Evolutionary conservation across 352 stramenopile genomes (phyloP), one percentile per base, ranked within the genome.

Genomic region (Peronosclerospora sorghi): DNA sequence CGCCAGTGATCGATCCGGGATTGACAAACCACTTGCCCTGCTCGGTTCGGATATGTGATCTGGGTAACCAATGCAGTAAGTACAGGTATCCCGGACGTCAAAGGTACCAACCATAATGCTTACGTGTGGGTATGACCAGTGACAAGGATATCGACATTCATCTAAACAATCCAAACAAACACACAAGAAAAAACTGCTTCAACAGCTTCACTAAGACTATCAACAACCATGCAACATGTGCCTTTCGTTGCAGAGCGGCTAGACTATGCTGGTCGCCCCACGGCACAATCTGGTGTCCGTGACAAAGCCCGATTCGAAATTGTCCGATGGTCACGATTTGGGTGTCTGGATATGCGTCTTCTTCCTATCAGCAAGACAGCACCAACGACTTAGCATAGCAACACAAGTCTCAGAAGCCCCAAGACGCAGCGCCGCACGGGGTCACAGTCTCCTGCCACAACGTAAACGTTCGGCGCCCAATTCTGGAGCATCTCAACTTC

Each of bases 91-190:
- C 14, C 26, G 34, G 18, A 8, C 8, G 5, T 1, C 13, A 24
- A 12, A n/a, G 17, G 8, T 17, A 35, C 19, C 14, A 4, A 14
- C 19, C 8, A 15, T 2, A 8, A 24, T 12, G 59, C 79, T 49
- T 68, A 97, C 69, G 94, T 63, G 54, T 98, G 92, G 15, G 90
- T 97, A 53, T 97, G 85, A 3, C 95, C 95, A 19, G 87, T 95
- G 34, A 99, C 62, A 2, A 99, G 60, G 32, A 99, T 97, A 65
- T 99, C 96, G 0, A 97, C 94, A 50, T 97, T 96, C 67, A 98
- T 81, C 68, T 97, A n/a, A n/a, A 30, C 0, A 46, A 9, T 17
- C 15, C 9, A 32, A 4, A 32, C 13, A 36, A 41, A 27, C 8
- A 30, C 9, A 30, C 12, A 9, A 9, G 15, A 9, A 34, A 10